These are phyloP conservation scores for Penicillium griseofulvum DNA, from an alignment of 2,329 filamentous ascomycete genomes.

Conservation along the genomic window DNA sequence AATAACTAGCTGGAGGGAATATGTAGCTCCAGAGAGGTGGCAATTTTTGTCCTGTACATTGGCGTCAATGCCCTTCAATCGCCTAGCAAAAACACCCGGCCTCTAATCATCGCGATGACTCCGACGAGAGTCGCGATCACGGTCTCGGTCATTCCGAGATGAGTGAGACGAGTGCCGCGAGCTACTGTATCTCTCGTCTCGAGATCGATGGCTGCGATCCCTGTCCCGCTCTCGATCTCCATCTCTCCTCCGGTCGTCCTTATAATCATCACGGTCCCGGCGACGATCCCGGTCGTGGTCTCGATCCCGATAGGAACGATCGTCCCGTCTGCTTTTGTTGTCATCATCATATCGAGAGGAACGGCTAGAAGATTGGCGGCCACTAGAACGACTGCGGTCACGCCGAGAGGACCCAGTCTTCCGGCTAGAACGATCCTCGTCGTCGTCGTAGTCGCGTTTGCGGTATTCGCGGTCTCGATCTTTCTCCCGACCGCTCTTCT, in stretches of 20 bases:
- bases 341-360: constrained; percentile 41
- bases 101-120: constrained; percentile 30
- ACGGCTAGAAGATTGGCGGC: constrained; percentile 35
- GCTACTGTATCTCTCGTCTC: constrained; percentile 33
- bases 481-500: constrained; percentile 37
- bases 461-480: constrained; percentile 37
- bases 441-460: constrained; percentile 34
- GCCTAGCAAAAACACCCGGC: neutral
- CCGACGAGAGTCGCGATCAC: constrained; percentile 32
- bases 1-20: neutral
- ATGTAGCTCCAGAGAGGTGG: neutral
- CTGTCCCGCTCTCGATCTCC: constrained; percentile 28
- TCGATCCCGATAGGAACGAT: constrained; percentile 35
- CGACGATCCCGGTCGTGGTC: constrained; percentile 34
- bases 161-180: constrained; percentile 35
- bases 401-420: constrained; percentile 40
- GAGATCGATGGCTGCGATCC: constrained; percentile 31
- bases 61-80: neutral
- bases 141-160: constrained; percentile 31
- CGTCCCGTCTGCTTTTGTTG: constrained; percentile 31
- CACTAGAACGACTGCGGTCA: constrained; percentile 37
- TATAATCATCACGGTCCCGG: constrained; percentile 30
- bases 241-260: constrained; percentile 20
- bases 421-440: constrained; percentile 37
- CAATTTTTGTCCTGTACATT: constrained; percentile 7